These are phyloP conservation scores for Ogataea haglerorum DNA, from an alignment of 805 yeast genomes.

Conservation along the genomic window DNA sequence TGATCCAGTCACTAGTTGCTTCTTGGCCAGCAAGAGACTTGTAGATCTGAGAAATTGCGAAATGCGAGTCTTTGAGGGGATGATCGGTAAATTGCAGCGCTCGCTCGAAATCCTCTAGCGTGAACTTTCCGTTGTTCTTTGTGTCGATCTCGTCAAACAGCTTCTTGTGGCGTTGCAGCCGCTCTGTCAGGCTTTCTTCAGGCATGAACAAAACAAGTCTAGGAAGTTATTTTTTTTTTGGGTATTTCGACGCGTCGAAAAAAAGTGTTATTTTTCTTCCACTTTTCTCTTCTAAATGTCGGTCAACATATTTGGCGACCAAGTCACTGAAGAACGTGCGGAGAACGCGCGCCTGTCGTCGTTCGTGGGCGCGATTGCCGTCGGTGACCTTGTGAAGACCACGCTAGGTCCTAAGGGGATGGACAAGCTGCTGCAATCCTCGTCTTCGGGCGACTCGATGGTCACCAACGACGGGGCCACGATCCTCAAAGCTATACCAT, in stretches of 20 bases:
- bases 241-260: constrained; percentile 8
- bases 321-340: constrained; percentile 95
- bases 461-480: constrained; percentile 99
- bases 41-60: constrained; percentile 56
- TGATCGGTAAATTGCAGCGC: constrained; percentile 51
- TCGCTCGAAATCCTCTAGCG: constrained; percentile 44
- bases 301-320: constrained; percentile 94
- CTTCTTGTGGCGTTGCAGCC: constrained; percentile 34
- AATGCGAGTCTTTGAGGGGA: constrained; percentile 60
- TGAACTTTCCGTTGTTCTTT: constrained; percentile 44
- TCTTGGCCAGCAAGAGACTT: constrained; percentile 47
- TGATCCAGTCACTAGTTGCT: constrained; percentile 36
- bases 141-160: constrained; percentile 45
- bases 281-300: constrained; percentile 40
- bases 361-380: constrained; percentile 98
- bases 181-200: constrained; percentile 21
- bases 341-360: constrained; percentile 98
- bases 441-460: constrained; percentile 70
- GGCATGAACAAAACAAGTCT: constrained; percentile 2
- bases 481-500: constrained; percentile 86
- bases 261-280: constrained; percentile 1
- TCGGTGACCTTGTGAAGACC: constrained; percentile 92
- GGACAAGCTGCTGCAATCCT: constrained; percentile 91
- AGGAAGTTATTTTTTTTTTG: not conserved
- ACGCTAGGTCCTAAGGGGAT: constrained; percentile 98